Percentiles rank a stretch among this genome's conserved stretches.
Evolutionary conservation across 2,329 filamentous ascomycete genomes (phyloP).

Genomic region (Neonectria coccinea): DNA sequence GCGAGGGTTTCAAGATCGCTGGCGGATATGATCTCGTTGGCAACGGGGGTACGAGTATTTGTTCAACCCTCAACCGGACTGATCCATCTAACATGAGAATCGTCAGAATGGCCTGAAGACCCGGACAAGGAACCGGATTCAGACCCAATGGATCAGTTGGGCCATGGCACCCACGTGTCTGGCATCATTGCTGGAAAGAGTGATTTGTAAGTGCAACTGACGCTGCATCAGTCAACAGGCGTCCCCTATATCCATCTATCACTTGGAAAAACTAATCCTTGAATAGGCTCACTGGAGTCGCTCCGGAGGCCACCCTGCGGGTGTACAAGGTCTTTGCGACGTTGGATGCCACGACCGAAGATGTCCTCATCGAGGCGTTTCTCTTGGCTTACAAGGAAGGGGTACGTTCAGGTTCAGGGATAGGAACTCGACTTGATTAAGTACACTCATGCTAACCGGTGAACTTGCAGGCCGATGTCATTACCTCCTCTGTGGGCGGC

Average conservation of each 20-base stretch:
- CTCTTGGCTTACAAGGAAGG: conserved; percentile 51
- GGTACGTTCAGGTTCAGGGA: conserved; percentile 26
- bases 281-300: conserved; percentile 40
- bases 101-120: conserved; percentile 16
- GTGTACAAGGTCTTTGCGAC: conserved; percentile 46
- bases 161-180: conserved; percentile 48
- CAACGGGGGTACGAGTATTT: conserved; percentile 23
- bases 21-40: conserved; percentile 44
- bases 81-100: not conserved
- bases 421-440: not conserved
- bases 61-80: too few species aligned
- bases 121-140: conserved; percentile 34
- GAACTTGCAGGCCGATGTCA: conserved; percentile 46
- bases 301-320: conserved; percentile 44
- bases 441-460: not conserved
- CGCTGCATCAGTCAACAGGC: not conserved
- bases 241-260: not conserved
- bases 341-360: conserved; percentile 7
- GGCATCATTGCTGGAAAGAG: conserved; percentile 47
- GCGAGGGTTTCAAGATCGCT: conserved; percentile 40
- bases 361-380: conserved; percentile 50
- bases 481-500: conserved; percentile 49
- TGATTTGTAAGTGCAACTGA: conserved; percentile 15
- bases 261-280: not conserved
- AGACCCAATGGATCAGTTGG: conserved; percentile 44